Conservation (phyloP, 495 filamentous ascomycete species). For the Recurvomyces mirabilis region DNA sequence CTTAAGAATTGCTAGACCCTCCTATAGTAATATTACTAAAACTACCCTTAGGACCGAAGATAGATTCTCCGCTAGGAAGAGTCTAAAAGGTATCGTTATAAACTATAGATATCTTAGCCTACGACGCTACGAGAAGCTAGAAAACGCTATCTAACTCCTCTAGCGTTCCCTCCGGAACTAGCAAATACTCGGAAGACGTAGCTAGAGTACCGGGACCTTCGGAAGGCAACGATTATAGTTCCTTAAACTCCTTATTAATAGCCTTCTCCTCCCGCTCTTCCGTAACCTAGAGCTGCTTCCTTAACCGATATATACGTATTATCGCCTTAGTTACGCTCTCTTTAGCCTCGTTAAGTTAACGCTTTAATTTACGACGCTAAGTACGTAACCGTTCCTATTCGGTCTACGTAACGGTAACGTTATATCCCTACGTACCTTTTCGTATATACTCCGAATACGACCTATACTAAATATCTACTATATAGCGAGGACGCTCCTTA, state of each 20-base stretch:
- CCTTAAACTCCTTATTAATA: slow-evolving; percentile 1
- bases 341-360: not conserved
- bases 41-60: not conserved
- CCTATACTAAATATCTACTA: not conserved
- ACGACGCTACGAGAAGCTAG: not conserved
- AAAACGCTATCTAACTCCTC: not conserved
- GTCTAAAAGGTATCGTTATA: not conserved
- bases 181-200: not conserved
- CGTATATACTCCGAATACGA: not conserved
- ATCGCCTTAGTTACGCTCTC: not conserved
- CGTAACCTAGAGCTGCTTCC: not conserved
- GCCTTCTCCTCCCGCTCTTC: not conserved
- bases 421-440: not conserved
- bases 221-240: not conserved
- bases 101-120: not conserved
- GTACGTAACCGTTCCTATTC: not conserved
- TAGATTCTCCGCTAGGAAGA: not conserved
- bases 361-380: slow-evolving; percentile 2
- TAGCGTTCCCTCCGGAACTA: not conserved
- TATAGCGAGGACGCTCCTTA: not conserved
- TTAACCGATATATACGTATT: not conserved
- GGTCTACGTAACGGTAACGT: not conserved
- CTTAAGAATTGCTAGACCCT: no score
- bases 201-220: not conserved
- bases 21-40: not conserved